Evolutionary conservation across 1,284 basidiomycete genomes (phyloP).

Genomic region (Ganoderma meredithae): DNA sequence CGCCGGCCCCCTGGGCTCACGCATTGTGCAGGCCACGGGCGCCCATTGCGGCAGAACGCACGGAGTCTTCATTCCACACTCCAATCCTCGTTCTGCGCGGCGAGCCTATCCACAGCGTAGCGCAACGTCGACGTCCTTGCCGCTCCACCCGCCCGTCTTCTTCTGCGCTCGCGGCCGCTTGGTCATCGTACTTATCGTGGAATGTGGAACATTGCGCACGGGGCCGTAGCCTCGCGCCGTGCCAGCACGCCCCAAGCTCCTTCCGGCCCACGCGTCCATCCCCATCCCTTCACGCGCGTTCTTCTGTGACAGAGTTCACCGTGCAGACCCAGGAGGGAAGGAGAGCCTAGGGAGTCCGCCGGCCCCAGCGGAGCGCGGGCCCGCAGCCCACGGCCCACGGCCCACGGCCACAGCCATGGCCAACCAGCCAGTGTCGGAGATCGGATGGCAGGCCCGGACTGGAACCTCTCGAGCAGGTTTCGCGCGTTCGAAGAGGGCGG

Average conservation of each 20-base stretch:
- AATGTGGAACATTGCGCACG: neutral
- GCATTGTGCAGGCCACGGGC: neutral
- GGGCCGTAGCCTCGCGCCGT: constrained; percentile 8
- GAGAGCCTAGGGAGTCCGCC: constrained; percentile 14
- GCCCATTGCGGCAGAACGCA: neutral
- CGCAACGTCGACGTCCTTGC: constrained; percentile 18
- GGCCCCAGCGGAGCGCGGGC: constrained; percentile 34
- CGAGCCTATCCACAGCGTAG: constrained; percentile 11
- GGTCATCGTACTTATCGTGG: constrained; percentile 12
- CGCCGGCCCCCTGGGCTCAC: constrained; percentile 1
- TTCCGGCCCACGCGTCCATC: constrained; percentile 19
- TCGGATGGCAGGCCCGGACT: constrained; percentile 15
- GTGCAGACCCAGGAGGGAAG: too few species aligned
- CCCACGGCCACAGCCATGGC: neutral
- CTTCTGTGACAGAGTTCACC: constrained; percentile 25
- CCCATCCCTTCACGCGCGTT: constrained; percentile 17
- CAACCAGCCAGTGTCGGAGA: constrained; percentile 13
- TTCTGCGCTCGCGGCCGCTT: constrained; percentile 15
- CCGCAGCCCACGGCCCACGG: constrained; percentile 21
- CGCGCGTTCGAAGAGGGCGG: neutral
- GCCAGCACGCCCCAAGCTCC: constrained; percentile 20
- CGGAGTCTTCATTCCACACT: neutral
- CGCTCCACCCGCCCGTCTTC: constrained; percentile 23
- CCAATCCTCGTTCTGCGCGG: constrained; percentile 5
- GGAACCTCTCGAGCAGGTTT: constrained; percentile 13